phyloP scores from a whole-genome alignment of 2,329 filamentous ascomycete species.

The Microdochium bolleyi region DNA sequence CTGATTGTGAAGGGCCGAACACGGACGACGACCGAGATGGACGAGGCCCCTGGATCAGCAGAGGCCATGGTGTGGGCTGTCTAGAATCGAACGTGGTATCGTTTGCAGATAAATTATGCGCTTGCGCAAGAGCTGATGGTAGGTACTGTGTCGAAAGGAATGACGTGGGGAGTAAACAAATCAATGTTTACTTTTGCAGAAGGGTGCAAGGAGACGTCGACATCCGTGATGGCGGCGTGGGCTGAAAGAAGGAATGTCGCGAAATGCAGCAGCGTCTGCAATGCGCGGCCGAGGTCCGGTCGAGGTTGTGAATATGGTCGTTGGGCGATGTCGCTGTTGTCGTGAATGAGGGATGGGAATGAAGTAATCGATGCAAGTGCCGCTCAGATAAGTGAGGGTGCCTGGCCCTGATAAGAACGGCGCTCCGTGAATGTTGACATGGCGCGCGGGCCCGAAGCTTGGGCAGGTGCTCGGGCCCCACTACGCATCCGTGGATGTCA shows the following conservation, averaged over 20 bases:
- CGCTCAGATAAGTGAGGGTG: neutral
- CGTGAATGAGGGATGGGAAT: neutral
- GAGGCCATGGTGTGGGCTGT: conserved; percentile 18
- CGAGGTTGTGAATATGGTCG: neutral
- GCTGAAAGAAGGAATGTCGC: neutral
- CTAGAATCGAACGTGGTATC: neutral
- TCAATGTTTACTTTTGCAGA: neutral
- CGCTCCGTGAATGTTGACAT: neutral
- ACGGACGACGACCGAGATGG: conserved; percentile 57
- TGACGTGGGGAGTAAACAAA: neutral
- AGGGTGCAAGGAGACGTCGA: neutral
- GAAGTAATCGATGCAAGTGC: neutral
- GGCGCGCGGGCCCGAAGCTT: neutral
- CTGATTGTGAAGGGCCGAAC: conserved; percentile 73
- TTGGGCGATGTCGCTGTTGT: neutral
- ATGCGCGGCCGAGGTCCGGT: neutral
- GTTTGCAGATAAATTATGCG: neutral
- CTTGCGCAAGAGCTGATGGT: neutral
- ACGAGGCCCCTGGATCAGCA: conserved; percentile 41
- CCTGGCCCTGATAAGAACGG: neutral
- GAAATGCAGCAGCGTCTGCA: neutral
- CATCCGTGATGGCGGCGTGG: neutral
- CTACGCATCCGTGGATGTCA: neutral
- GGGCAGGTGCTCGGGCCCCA: neutral
- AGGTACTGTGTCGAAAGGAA: neutral